Base-by-base conservation (phyloP, 495 filamentous ascomycete genomes). In the Xylaria flabelliformis region DNA sequence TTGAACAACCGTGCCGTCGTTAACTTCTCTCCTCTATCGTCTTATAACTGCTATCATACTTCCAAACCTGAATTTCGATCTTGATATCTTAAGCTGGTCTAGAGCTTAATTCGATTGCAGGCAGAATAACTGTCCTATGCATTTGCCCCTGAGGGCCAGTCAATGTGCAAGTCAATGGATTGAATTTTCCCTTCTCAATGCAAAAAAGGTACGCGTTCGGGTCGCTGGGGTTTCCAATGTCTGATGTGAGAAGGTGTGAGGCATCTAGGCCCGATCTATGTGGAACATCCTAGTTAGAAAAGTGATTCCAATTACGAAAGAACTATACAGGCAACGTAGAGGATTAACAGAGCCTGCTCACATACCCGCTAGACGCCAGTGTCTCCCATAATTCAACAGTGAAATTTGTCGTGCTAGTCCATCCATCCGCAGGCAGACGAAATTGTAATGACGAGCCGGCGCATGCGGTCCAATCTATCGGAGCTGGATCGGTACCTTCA, bases 161-260 rank as follows among this genome's bases (percentile, higher is more conserved):
- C 0, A 78, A 21, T 21, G 63, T 64, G 36, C 76, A 78, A 15
- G 72, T 74, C 17, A 74, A 46, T 8, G 76, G 76, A 58, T 74
- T 78, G 70, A 78, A 78, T 39, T 78, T 78, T 59, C 76, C 76
- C 74, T 59, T 78, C 70, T 78, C 72, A 34, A 76, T 29, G 50
- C 76, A 78, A 67, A 74, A 74, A 64, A 78, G 51, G 24, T 73
- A 76, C 15, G 69, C 67, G 36, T 74, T 72, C n/a, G 76, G 76
- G 34, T 78, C 68, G 55, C 68, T 76, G 32, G 72, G 44, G 26
- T 74, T 72, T n/a, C 74, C 72, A 2, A 70, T 70, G 56, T 71
- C 13, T 1, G 55, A 64, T 24, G 59, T 70, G 61, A 78, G 50
- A 12, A 61, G 44, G 29, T 76, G 72, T 4, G 74, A 62, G 13